These are phyloP conservation scores for Naumovozyma baii DNA, from an alignment of 805 yeast species.

Conservation along the genomic window DNA sequence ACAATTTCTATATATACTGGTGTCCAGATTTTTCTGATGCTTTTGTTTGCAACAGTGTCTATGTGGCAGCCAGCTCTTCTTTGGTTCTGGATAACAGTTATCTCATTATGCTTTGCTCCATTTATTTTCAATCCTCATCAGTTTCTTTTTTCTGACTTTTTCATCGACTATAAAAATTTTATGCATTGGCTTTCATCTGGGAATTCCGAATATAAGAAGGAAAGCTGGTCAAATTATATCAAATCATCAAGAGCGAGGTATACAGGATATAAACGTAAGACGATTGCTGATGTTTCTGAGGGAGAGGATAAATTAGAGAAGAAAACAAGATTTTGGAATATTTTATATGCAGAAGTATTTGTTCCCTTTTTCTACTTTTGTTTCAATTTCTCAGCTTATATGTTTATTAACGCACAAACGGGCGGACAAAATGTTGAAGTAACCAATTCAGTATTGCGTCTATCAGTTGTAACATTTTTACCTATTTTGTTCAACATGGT, in stretches of 20 bases:
- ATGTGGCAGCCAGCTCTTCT: conserved; percentile 72
- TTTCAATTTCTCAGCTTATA: conserved; percentile 60
- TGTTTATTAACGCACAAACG: conserved; percentile 77
- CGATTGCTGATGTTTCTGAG: conserved; percentile 59
- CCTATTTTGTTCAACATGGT: conserved; percentile 38
- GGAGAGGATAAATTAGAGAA: conserved; percentile 52
- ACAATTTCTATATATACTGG: conserved; percentile 73
- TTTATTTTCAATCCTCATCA: conserved; percentile 73
- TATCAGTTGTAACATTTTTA: conserved; percentile 41
- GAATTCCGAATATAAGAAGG: conserved; percentile 50
- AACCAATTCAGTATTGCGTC: conserved; percentile 52
- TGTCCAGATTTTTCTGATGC: conserved; percentile 52
- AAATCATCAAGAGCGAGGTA: conserved; percentile 75
- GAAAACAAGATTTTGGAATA: conserved; percentile 69
- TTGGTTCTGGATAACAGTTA: conserved; percentile 66
- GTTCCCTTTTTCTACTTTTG: conserved; percentile 64
- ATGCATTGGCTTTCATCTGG: conserved; percentile 78
- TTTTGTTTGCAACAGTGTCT: conserved; percentile 65
- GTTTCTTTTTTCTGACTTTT: conserved; percentile 57
- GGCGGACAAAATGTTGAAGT: conserved; percentile 52
- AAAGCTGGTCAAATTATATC: conserved; percentile 74
- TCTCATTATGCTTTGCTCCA: conserved; percentile 61
- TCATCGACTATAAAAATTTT: conserved; percentile 53
- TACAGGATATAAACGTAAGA: conserved; percentile 80
- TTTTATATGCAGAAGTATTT: conserved; percentile 70